Percentiles rank a stretch among this genome's conserved stretches.
Conservation (phyloP, 2,329 filamentous ascomycete genomes). For the Calonectria pteridis region DNA sequence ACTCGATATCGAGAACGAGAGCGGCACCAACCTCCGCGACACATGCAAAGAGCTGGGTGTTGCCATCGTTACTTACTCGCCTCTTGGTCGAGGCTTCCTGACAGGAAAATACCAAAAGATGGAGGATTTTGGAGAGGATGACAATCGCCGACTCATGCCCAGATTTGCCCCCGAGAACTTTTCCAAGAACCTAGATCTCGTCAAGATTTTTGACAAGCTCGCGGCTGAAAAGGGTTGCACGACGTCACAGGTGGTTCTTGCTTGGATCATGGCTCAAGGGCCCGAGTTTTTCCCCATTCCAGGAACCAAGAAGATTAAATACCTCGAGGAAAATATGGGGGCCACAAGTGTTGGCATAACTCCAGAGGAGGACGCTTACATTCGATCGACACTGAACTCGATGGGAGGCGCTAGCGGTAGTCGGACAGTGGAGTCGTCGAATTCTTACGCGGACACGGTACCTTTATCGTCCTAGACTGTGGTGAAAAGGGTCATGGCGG, state of each 20-base stretch:
- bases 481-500: neutral
- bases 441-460: slow-evolving; percentile 8
- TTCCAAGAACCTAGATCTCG: slow-evolving; percentile 64
- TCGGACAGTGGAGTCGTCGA: slow-evolving; percentile 4
- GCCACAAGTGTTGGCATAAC: slow-evolving; percentile 46
- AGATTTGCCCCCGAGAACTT: slow-evolving; percentile 39
- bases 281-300: slow-evolving; percentile 69
- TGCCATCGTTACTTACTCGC: slow-evolving; percentile 68
- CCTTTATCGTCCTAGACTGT: neutral
- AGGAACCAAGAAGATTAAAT: slow-evolving; percentile 55
- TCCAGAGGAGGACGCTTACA: slow-evolving; percentile 45
- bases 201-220: slow-evolving; percentile 61
- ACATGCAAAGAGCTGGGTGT: slow-evolving; percentile 70
- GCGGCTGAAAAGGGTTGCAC: slow-evolving; percentile 66
- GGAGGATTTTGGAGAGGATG: slow-evolving; percentile 55
- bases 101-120: slow-evolving; percentile 61
- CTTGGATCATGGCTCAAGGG: slow-evolving; percentile 71
- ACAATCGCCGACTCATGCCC: slow-evolving; percentile 17
- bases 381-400: slow-evolving; percentile 28
- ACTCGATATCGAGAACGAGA: slow-evolving; percentile 69
- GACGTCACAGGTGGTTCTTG: slow-evolving; percentile 67
- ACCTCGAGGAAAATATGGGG: slow-evolving; percentile 56
- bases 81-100: slow-evolving; percentile 70
- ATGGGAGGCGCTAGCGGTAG: slow-evolving; percentile 13
- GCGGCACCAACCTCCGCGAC: slow-evolving; percentile 59